A percentile compares a stretch with the other conserved stretches of the same genome.
phyloP scores from a whole-genome alignment of 164 flowering plant species.

The Chimonanthus praecox region DNA sequence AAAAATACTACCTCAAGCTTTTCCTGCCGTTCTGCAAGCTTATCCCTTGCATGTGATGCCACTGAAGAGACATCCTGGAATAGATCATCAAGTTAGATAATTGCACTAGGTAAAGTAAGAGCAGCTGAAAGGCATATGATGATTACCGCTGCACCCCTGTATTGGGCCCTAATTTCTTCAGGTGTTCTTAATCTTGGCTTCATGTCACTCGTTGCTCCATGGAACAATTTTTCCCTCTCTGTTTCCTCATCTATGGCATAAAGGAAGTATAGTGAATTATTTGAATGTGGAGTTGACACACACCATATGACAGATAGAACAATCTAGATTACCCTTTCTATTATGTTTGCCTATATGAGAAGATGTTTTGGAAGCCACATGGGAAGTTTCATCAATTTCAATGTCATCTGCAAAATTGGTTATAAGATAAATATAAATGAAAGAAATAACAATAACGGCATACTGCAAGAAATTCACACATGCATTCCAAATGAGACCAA shows the following conservation, averaged over 20 bases:
- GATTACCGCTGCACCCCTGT: constrained; percentile 66
- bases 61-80: constrained; percentile 74
- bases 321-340: constrained; percentile 30
- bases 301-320: constrained; percentile 1
- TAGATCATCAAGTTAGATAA: constrained; percentile 11
- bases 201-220: constrained; percentile 38
- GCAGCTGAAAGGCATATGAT: background rate
- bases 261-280: background rate
- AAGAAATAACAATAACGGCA: background rate
- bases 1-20: constrained; percentile 64
- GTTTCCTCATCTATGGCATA: constrained; percentile 37
- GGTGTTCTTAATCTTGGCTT: constrained; percentile 69
- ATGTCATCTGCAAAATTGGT: constrained; percentile 62
- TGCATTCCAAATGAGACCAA: too few relatives aligned
- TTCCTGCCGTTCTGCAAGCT: constrained; percentile 72
- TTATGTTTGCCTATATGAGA: constrained; percentile 31
- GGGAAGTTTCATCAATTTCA: constrained; percentile 65
- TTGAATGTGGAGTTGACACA: constrained; percentile 3
- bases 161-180: constrained; percentile 75
- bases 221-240: constrained; percentile 61
- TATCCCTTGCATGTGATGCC: constrained; percentile 75
- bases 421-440: background rate
- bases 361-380: constrained; percentile 29
- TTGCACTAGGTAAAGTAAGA: constrained; percentile 4
- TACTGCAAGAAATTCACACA: too few relatives aligned